These are phyloP conservation scores for Aspergillus neoniger DNA, from an alignment of 2,329 filamentous ascomycete species.

Conservation along the genomic window DNA sequence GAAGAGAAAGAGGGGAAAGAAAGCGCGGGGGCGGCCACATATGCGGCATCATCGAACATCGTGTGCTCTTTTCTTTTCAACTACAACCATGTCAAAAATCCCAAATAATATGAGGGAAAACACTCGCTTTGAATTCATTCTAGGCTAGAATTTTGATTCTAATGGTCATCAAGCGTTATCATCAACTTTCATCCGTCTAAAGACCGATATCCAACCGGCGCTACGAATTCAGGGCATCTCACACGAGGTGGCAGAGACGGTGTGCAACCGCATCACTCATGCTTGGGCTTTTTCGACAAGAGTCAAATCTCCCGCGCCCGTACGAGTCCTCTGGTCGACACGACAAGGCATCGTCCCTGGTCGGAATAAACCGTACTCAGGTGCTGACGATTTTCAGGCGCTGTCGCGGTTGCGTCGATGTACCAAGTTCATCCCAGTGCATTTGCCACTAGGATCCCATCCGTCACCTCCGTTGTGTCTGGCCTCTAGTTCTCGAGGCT, in stretches of 20 bases:
- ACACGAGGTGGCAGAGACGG: not conserved
- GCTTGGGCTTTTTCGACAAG: not conserved
- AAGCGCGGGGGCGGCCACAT: too few species aligned
- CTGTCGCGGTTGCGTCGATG: not conserved
- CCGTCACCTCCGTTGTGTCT: not conserved
- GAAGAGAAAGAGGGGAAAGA: too few species aligned
- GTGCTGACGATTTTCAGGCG: not conserved
- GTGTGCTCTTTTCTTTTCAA: too few species aligned
- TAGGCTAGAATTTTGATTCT: not conserved
- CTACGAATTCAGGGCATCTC: not conserved
- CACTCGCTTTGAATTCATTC: not conserved
- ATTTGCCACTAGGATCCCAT: not conserved
- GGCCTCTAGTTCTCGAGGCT: conserved; percentile 55
- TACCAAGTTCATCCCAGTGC: not conserved
- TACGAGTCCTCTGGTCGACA: not conserved
- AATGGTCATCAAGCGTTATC: not conserved
- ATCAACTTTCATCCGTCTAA: not conserved
- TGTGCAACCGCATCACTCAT: not conserved
- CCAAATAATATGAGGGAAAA: not conserved
- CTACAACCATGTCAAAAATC: too few species aligned
- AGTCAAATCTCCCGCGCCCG: not conserved
- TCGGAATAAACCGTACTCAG: not conserved
- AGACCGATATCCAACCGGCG: not conserved
- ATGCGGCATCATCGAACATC: too few species aligned
- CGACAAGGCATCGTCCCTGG: not conserved